Conservation (phyloP, 108 stramenopile genomes). For the Cyclotella baltica region DNA sequence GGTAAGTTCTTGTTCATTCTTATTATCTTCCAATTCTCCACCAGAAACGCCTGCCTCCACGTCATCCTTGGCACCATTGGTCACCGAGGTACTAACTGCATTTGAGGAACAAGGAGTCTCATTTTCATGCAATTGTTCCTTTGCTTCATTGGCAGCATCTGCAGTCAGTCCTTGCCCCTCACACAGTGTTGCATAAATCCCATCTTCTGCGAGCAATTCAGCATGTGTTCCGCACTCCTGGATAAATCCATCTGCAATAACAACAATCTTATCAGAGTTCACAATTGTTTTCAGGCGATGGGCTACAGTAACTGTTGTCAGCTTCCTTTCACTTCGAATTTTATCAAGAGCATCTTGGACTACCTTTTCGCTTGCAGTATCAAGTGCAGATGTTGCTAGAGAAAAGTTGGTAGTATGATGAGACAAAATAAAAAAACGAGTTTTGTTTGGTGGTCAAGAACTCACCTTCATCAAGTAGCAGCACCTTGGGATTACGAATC, state of each 20-base stretch:
- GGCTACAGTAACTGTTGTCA: slow-evolving; percentile 73
- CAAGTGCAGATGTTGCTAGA: slow-evolving; percentile 67
- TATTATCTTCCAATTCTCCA: slow-evolving; percentile 3
- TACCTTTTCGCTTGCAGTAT: slow-evolving; percentile 71
- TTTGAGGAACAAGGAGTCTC: too few relatives aligned
- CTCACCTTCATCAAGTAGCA: slow-evolving; percentile 73
- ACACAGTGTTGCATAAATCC: slow-evolving; percentile 55
- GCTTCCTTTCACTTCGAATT: slow-evolving; percentile 51
- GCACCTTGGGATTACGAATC: slow-evolving; percentile 65
- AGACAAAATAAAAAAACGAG: too few relatives aligned
- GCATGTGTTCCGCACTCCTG: slow-evolving; percentile 80
- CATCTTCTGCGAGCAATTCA: slow-evolving; percentile 61
- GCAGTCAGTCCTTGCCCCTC: slow-evolving; percentile 52
- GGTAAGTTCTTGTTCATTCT: slow-evolving; percentile 7
- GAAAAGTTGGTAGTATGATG: not conserved
- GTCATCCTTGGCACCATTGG: not conserved
- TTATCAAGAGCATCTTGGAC: slow-evolving; percentile 87
- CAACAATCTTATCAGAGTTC: slow-evolving; percentile 71
- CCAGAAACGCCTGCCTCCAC: slow-evolving; percentile 7
- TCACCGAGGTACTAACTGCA: not conserved
- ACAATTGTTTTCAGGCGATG: slow-evolving; percentile 71
- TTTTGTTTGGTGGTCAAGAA: too few relatives aligned
- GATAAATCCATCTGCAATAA: slow-evolving; percentile 74
- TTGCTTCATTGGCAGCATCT: slow-evolving; percentile 11
- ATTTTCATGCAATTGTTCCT: too few relatives aligned